Conservation (phyloP, 2,329 filamentous ascomycete genomes). For the Colletotrichum orchidophilum region DNA sequence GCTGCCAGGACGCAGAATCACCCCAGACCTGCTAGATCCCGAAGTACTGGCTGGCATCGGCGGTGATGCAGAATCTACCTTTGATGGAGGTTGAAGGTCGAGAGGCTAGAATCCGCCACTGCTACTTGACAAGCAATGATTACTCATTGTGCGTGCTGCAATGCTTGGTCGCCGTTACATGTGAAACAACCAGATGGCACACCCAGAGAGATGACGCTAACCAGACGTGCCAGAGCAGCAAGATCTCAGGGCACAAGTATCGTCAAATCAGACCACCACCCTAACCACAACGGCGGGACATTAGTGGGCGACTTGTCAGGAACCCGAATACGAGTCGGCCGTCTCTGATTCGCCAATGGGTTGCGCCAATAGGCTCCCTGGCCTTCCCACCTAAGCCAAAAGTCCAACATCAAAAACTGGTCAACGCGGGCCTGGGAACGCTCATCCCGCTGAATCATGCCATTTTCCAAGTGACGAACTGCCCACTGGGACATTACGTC, state of each 20-base stretch:
- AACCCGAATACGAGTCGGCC: conserved; percentile 19
- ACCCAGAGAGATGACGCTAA: background rate
- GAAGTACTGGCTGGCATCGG: background rate
- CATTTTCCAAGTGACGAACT: background rate
- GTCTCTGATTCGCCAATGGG: background rate
- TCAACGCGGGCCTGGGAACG: background rate
- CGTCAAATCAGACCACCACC: background rate
- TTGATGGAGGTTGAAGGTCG: background rate
- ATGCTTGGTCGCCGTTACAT: background rate
- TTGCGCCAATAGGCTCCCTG: background rate
- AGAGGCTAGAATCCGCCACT: background rate
- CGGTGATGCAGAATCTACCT: background rate
- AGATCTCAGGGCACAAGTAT: conserved; percentile 3
- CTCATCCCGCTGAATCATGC: background rate
- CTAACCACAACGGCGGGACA: background rate
- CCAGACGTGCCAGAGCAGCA: background rate
- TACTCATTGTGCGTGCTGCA: background rate
- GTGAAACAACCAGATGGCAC: background rate
- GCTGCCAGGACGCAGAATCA: conserved; percentile 11
- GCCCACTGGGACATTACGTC: conserved; percentile 1
- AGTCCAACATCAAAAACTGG: background rate
- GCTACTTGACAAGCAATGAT: background rate
- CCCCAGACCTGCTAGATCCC: background rate
- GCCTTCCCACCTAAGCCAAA: background rate
- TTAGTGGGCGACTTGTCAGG: background rate